phyloP scores from a whole-genome alignment of 495 filamentous ascomycete species.

The Mytilinidion resinicola region DNA sequence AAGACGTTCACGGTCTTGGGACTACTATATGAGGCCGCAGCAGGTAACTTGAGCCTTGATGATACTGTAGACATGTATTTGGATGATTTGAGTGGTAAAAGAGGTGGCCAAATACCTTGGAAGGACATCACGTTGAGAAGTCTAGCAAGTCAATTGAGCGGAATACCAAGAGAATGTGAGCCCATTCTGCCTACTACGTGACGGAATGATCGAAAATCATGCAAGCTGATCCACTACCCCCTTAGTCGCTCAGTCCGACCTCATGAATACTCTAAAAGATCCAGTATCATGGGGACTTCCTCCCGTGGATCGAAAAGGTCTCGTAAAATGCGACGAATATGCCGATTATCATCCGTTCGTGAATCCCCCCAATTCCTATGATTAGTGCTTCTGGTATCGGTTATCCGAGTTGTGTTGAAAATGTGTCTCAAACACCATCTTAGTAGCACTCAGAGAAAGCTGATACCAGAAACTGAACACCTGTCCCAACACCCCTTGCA shows the following conservation, averaged over 20 bases:
- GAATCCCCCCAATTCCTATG: too few relatives aligned
- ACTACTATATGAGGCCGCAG: slow-evolving; percentile 32
- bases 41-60: slow-evolving; percentile 35
- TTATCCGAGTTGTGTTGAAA: too few relatives aligned
- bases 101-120: slow-evolving; percentile 31
- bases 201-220: neutral
- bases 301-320: slow-evolving; percentile 21
- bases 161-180: slow-evolving; percentile 33
- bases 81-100: slow-evolving; percentile 18
- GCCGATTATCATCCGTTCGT: slow-evolving; percentile 7
- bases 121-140: slow-evolving; percentile 35
- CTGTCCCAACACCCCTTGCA: neutral
- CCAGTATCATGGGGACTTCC: slow-evolving; percentile 27
- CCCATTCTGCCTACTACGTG: neutral
- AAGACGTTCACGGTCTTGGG: slow-evolving; percentile 36
- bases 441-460: neutral
- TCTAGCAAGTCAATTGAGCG: slow-evolving; percentile 35
- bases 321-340: slow-evolving; percentile 29
- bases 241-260: slow-evolving; percentile 22
- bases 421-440: too few relatives aligned
- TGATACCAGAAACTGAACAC: neutral
- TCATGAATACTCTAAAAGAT: slow-evolving; percentile 11
- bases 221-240: slow-evolving; percentile 1
- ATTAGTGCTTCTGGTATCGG: too few relatives aligned
- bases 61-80: slow-evolving; percentile 31